Percentiles rank a stretch among this genome's conserved stretches.
Conservation (phyloP, 768 basidiomycete genomes). For the Tricholomella constricta region DNA sequence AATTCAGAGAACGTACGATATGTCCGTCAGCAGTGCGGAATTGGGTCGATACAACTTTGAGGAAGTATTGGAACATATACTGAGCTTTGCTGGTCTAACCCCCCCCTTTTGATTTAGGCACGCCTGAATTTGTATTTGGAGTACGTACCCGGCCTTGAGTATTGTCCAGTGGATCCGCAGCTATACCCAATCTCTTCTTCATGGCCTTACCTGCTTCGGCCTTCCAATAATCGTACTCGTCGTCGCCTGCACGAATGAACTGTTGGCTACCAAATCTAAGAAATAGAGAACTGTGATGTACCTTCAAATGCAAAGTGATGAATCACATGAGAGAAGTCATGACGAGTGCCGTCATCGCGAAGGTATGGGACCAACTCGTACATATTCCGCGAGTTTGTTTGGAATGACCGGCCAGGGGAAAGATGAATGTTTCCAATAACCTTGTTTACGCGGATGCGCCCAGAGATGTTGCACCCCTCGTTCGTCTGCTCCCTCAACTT, state of each 20-base stretch:
- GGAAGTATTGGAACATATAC: constrained; percentile 99
- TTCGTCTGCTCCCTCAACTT: constrained; percentile 89
- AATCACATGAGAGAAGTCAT: constrained; percentile 92
- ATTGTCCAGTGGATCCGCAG: constrained; percentile 74
- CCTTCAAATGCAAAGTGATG: constrained; percentile 79
- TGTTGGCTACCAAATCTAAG: not conserved
- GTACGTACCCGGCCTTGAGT: constrained; percentile 51
- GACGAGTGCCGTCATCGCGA: constrained; percentile 80
- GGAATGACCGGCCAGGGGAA: constrained; percentile 95
- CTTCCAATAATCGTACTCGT: constrained; percentile 76
- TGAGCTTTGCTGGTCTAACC: constrained; percentile 71
- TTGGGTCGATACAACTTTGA: constrained; percentile 97
- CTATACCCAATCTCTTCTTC: constrained; percentile 73
- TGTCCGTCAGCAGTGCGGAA: constrained; percentile 84
- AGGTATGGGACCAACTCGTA: constrained; percentile 95
- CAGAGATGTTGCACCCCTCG: constrained; percentile 94
- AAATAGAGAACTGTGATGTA: constrained; percentile 17
- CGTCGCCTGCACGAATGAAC: constrained; percentile 52
- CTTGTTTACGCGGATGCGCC: constrained; percentile 93
- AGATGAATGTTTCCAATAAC: constrained; percentile 95
- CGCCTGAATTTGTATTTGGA: not conserved
- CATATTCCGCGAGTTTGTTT: constrained; percentile 73
- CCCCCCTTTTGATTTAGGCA: constrained; percentile 4
- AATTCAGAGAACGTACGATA: constrained; percentile 41
- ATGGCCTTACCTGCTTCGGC: constrained; percentile 59